Conservation (phyloP, 495 filamentous ascomycete genomes). For the Penicillium angulare region DNA sequence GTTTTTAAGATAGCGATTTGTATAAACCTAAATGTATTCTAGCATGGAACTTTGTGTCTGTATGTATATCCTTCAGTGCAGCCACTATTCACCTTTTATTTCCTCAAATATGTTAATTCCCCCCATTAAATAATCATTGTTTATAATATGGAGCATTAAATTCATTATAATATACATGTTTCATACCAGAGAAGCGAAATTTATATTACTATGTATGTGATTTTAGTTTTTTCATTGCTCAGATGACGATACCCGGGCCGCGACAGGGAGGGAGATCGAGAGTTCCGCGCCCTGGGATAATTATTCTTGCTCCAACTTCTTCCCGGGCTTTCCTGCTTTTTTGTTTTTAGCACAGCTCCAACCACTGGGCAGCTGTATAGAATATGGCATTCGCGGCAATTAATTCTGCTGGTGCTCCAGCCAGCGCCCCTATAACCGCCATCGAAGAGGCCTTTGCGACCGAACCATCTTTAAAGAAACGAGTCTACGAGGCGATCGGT, state of each 20-base stretch:
- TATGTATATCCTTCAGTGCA: slow-evolving; percentile 7
- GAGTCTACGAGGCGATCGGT: slow-evolving; percentile 53
- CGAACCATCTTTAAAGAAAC: slow-evolving; percentile 42
- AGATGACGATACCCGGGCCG: background rate
- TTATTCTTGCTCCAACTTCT: slow-evolving; percentile 15
- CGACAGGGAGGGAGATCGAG: background rate
- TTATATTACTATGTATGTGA: too few species aligned
- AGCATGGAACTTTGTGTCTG: slow-evolving; percentile 34
- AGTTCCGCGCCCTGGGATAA: slow-evolving; percentile 11
- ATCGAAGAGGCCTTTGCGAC: slow-evolving; percentile 49
- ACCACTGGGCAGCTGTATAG: slow-evolving; percentile 15
- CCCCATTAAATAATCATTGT: too few species aligned
- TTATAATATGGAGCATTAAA: too few species aligned
- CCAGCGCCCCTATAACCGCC: slow-evolving; percentile 26
- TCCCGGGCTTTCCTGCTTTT: slow-evolving; percentile 2
- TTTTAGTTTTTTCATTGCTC: too few species aligned
- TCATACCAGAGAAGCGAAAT: too few species aligned
- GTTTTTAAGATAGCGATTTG: slow-evolving; percentile 30
- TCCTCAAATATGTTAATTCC: too few species aligned
- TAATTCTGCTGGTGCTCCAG: slow-evolving; percentile 29
- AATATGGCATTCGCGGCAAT: slow-evolving; percentile 48
- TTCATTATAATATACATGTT: too few species aligned
- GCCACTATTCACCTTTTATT: background rate
- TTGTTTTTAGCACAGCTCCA: slow-evolving; percentile 13
- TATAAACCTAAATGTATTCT: slow-evolving; percentile 41